Evolutionary conservation across 108 stramenopile genomes (phyloP), one percentile per base, ranked within the genome.

Genomic region (Parmales sp.): DNA sequence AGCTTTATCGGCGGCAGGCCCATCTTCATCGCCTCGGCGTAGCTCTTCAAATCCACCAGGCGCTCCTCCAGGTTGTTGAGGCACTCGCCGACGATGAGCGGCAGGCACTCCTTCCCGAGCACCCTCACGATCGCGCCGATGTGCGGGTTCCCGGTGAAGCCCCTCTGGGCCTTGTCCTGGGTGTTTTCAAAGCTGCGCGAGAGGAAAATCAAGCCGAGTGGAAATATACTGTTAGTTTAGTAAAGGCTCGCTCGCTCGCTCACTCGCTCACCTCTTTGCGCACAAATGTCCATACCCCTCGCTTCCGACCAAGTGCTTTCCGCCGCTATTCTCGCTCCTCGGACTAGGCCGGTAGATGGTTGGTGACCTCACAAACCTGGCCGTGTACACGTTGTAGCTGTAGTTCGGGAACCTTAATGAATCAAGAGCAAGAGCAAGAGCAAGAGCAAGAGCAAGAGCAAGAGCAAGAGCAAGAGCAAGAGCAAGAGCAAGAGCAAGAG

Each of bases 331-430:
- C 1, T 65, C 54, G 25, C 25, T 22, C 23, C 63, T 39, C 11
- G 26, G 31, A 16, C 45, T 39, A 25, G 13, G 3, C 37, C 64
- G 36, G 38, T 43, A 11, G 23, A 25, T 37, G 19, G 66, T 39
- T 23, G 75, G 73, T 19, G 69, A 70, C 44, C 73, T 51, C 23
- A 79, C 72, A 64, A 76, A 74, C 1, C 80, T 72, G 34, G 74
- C 16, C 3, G 78, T 72, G 39, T 28, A 63, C 7, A 43, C 0
- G 48, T 79, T 75, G 45, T 79, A 75, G 2, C 45, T 11, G 66
- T 48, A 81, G 63, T 80, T 78, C 37, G 72, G 76, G 41, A 82
- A 77, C n/a, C n/a, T n/a, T n/a, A n/a, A n/a, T n/a, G n/a, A n/a
- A n/a, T n/a, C n/a, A n/a, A n/a, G n/a, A n/a, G n/a, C n/a, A n/a